phyloP scores from a whole-genome alignment of 148 eudicot genomes.

The Cornus controversa region DNA sequence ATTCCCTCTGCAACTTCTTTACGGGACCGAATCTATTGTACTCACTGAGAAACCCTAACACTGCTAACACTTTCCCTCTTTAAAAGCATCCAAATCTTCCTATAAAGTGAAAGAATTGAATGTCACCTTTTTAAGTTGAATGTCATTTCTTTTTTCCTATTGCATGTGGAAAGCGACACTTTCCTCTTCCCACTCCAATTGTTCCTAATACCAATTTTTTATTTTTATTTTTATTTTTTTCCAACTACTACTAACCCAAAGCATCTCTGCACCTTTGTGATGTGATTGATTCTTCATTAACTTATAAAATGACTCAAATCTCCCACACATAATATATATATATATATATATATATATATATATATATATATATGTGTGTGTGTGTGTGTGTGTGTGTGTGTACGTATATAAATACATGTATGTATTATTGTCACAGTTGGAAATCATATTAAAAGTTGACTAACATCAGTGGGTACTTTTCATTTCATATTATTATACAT shows the following conservation, averaged over 20 bases:
- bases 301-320: not conserved
- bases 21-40: constrained; percentile 49
- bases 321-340: not conserved
- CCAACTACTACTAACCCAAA: not conserved
- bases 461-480: not conserved
- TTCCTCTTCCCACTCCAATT: not conserved
- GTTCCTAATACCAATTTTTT: not conserved
- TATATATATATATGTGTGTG: no score
- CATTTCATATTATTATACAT: not conserved
- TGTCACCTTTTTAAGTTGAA: constrained; percentile 53
- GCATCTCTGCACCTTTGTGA: not conserved
- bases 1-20: constrained; percentile 38
- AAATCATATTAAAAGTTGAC: not conserved
- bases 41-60: constrained; percentile 15
- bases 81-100: constrained; percentile 43
- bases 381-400: no score
- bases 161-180: constrained; percentile 46
- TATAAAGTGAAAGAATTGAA: constrained; percentile 54
- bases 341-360: not conserved
- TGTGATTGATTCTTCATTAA: not conserved
- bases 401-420: not conserved
- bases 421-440: not conserved
- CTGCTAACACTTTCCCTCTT: constrained; percentile 9
- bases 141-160: constrained; percentile 23
- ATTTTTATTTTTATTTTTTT: not conserved